Evolutionary conservation across 2,329 filamentous ascomycete genomes (phyloP).

Genomic region (Stylonectria norvegica): DNA sequence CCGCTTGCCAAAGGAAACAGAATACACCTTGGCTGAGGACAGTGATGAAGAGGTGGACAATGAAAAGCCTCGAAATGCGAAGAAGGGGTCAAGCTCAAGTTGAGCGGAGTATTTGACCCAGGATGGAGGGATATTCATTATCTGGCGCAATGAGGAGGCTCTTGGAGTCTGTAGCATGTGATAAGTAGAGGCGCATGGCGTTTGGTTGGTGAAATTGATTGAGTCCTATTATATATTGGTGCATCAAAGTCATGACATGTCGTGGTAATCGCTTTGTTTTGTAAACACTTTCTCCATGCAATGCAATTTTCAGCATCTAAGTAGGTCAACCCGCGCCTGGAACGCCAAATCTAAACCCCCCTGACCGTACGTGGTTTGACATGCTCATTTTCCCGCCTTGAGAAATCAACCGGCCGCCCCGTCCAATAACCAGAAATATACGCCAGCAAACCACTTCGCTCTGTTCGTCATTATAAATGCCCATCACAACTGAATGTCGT

Average conservation of each 20-base stretch:
- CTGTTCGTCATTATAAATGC: slow-evolving; percentile 9
- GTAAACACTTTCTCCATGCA: too few species aligned
- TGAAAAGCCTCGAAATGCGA: slow-evolving; percentile 9
- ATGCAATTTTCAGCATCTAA: slow-evolving; percentile 23
- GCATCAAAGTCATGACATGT: too few species aligned
- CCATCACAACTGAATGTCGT: slow-evolving; percentile 72
- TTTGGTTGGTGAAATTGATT: too few species aligned
- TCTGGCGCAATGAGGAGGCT: too few species aligned
- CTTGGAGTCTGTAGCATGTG: too few species aligned
- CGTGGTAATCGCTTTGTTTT: too few species aligned
- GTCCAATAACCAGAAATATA: slow-evolving; percentile 20
- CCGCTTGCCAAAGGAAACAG: slow-evolving; percentile 39
- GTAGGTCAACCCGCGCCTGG: slow-evolving; percentile 19
- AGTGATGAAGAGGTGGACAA: slow-evolving; percentile 47
- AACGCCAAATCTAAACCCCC: slow-evolving; percentile 23
- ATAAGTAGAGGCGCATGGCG: slow-evolving; percentile 20
- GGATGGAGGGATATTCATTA: slow-evolving; percentile 1
- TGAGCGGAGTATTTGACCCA: background rate
- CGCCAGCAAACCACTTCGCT: slow-evolving; percentile 24
- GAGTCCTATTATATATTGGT: too few species aligned
- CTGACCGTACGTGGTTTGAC: slow-evolving; percentile 9
- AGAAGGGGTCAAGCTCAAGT: slow-evolving; percentile 4
- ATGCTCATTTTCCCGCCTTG: slow-evolving; percentile 16
- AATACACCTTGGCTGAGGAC: slow-evolving; percentile 56
- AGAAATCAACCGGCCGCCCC: slow-evolving; percentile 18